Percentiles rank a stretch among this genome's conserved stretches.
phyloP scores from a whole-genome alignment of 495 filamentous ascomycete genomes.

The Penicillium steckii region DNA sequence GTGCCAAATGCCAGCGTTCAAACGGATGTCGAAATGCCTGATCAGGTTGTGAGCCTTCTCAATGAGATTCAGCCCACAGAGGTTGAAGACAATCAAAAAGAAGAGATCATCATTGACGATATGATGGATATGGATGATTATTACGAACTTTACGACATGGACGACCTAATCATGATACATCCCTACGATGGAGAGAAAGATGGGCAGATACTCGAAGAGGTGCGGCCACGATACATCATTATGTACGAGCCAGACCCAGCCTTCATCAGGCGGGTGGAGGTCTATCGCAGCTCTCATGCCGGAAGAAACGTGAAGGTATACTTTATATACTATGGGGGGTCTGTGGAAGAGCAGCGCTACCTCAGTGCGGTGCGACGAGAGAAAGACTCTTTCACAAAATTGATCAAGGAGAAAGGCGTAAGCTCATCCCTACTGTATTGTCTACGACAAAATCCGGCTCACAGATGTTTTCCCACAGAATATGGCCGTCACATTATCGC shows the following conservation, averaged over 20 bases:
- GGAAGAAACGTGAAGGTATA: constrained; percentile 88
- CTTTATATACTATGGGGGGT: constrained; percentile 92
- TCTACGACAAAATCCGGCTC: background rate
- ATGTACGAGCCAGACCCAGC: constrained; percentile 98
- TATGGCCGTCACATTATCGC: constrained; percentile 84
- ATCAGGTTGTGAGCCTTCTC: constrained; percentile 66
- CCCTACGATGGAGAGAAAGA: constrained; percentile 95
- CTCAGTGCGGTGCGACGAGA: constrained; percentile 84
- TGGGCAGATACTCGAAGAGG: constrained; percentile 90
- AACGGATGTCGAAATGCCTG: constrained; percentile 76
- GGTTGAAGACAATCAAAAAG: constrained; percentile 60
- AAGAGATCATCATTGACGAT: constrained; percentile 76
- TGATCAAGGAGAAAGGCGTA: constrained; percentile 88
- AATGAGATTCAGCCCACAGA: constrained; percentile 68
- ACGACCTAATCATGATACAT: constrained; percentile 83
- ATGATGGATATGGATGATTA: constrained; percentile 89
- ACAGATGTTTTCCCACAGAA: constrained; percentile 33
- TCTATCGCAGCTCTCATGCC: constrained; percentile 90
- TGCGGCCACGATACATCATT: constrained; percentile 89
- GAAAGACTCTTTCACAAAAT: constrained; percentile 90
- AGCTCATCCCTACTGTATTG: background rate
- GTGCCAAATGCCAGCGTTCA: constrained; percentile 66
- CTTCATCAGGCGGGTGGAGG: constrained; percentile 92
- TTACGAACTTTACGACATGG: constrained; percentile 91
- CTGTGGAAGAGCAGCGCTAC: constrained; percentile 95